Conservation (phyloP, 371 early-diverging fungal species). For the Syncephalastrum monosporum region DNA sequence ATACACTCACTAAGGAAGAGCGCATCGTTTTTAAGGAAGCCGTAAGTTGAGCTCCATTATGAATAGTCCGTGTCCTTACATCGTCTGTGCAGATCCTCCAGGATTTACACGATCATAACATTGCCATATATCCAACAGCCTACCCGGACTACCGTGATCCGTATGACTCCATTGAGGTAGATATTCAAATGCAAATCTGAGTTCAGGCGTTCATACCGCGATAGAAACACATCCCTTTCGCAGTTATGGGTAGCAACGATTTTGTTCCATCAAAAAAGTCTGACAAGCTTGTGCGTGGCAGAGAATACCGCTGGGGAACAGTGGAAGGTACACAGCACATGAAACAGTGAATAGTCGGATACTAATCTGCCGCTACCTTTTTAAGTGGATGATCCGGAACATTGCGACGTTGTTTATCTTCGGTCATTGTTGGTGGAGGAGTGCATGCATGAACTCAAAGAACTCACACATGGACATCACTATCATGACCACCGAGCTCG, state of each 20-base stretch:
- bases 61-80: neutral
- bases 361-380: neutral
- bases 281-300: conserved; percentile 70
- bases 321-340: conserved; percentile 69
- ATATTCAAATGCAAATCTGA: conserved; percentile 1
- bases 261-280: conserved; percentile 64
- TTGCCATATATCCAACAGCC: conserved; percentile 68
- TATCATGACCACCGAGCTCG: conserved; percentile 79
- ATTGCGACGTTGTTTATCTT: conserved; percentile 87
- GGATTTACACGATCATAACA: conserved; percentile 70
- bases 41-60: conserved; percentile 29
- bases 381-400: conserved; percentile 80
- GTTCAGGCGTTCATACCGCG: neutral
- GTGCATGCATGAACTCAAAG: conserved; percentile 81
- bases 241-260: conserved; percentile 89
- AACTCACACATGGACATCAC: conserved; percentile 75
- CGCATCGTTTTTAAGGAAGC: conserved; percentile 66
- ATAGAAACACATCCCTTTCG: conserved; percentile 79
- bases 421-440: conserved; percentile 70
- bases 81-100: conserved; percentile 51
- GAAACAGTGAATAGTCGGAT: neutral
- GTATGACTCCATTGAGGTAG: conserved; percentile 66
- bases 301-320: conserved; percentile 97
- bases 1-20: conserved; percentile 68
- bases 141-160: conserved; percentile 63